A percentile compares a stretch with the other conserved stretches of the same genome.
phyloP scores from a whole-genome alignment of 164 flowering plant genomes.

The Taxillus chinensis region DNA sequence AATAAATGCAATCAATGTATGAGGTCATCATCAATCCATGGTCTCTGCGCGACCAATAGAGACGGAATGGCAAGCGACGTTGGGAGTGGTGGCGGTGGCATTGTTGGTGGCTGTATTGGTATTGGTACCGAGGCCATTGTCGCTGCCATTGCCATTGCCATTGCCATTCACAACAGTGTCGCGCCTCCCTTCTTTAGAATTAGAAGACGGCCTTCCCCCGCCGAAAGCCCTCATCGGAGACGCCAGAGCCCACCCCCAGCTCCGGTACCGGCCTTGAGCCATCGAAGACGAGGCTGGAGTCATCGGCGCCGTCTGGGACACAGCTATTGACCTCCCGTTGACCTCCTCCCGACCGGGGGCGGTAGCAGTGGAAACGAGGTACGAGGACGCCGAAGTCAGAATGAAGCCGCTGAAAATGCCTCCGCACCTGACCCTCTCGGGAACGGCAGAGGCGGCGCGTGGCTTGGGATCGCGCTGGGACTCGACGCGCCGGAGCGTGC shows the following conservation, averaged over 20 bases:
- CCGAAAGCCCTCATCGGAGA: constrained; percentile 81
- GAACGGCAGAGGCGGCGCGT: constrained; percentile 15
- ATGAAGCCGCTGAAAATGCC: constrained; percentile 78
- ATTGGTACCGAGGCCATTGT: too few relatives aligned
- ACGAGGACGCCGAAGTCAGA: constrained; percentile 42
- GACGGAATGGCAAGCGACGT: too few relatives aligned
- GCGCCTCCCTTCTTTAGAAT: constrained; percentile 15
- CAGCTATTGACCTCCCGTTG: constrained; percentile 7
- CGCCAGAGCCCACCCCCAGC: constrained; percentile 93
- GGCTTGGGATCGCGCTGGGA: constrained; percentile 77
- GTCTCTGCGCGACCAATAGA: too few relatives aligned
- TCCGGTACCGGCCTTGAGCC: constrained; percentile 43
- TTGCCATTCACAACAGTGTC: constrained; percentile 6
- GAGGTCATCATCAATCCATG: too few relatives aligned
- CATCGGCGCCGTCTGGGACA: not conserved
- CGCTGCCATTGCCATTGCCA: not conserved
- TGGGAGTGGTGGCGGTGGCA: too few relatives aligned
- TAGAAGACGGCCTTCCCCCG: constrained; percentile 30
- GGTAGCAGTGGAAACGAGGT: constrained; percentile 32
- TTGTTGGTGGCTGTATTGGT: too few relatives aligned
- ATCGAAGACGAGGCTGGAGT: constrained; percentile 5
- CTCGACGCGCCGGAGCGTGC: constrained; percentile 79
- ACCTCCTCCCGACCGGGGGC: constrained; percentile 17
- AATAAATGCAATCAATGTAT: too few relatives aligned
- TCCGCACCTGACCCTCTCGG: constrained; percentile 77